Base-by-base conservation (phyloP, 768 basidiomycete genomes). In the Tricholomella constricta region DNA sequence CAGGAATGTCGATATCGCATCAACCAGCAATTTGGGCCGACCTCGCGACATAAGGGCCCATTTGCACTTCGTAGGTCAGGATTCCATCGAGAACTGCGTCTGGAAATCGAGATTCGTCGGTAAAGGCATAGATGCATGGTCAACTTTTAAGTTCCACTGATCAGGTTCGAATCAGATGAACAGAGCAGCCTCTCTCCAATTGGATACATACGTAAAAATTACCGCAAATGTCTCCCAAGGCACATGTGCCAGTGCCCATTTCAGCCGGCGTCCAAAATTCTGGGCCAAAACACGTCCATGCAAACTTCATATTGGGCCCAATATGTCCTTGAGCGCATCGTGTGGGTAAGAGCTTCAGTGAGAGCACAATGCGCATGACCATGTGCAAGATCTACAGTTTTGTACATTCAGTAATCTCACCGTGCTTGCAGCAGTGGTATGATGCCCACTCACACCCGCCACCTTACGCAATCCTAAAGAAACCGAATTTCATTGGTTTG, bases 121-220 rank as follows among this genome's bases (percentile, higher is more conserved):
- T 29, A 34, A 45, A 32, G 31, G 42, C 26, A 47, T 38, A 25
- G 26, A 25, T 25, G 42, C 41, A 38, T 20, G 27, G 44, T 34
- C 32, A 34, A 48, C 17, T 14, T 32, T 36, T 4, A 25, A 15
- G n/a, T 20, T 36, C 34, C 51, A 42, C 36, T 27, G 52, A 49
- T 46, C 43, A 27, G 48, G 29, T 55, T 37, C 43, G 45, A 48
- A 57, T 58, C 55, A 53, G 59, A 58, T 54, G 51, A 46, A 44
- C 42, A 57, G 52, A 59, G 34, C 51, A 22, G 20, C n/a, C n/a
- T 17, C 29, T 47, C 38, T 55, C 41, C 38, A 50, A 47, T 35
- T 37, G 35, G 51, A 45, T 23, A 45, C 43, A 38, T 52, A 45
- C 51, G 42, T 42, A 23, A 51, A 51, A n/a, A 41, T 42, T 25